phyloP scores from a whole-genome alignment of 2,329 filamentous ascomycete species.

The Dactylellina parvicollis region DNA sequence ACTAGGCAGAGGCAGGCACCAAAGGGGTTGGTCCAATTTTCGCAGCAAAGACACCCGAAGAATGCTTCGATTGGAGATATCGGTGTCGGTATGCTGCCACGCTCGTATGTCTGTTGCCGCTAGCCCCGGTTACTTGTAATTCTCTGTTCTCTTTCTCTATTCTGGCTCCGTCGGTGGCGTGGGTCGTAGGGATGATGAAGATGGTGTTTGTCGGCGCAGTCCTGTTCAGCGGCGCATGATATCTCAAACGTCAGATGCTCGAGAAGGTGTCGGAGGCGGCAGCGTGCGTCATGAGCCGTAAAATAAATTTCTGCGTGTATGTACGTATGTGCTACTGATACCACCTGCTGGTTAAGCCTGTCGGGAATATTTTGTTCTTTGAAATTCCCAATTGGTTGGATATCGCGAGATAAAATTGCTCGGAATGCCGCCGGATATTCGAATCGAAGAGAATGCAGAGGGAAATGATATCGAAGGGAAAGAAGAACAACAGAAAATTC shows the following conservation, averaged over 20 bases:
- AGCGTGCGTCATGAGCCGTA: conserved; percentile 20
- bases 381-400: no score
- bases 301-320: no score
- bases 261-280: conserved; percentile 35
- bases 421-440: not conserved
- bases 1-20: not conserved
- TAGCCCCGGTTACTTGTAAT: no score
- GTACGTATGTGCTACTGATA: no score
- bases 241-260: conserved; percentile 47
- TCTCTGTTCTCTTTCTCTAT: no score
- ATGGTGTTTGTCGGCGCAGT: conserved; percentile 1
- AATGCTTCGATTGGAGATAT: not conserved
- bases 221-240: not conserved
- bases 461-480: conserved; percentile 13
- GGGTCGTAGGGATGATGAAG: no score
- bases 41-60: not conserved
- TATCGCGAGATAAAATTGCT: no score
- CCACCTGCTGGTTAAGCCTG: no score
- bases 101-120: no score
- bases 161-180: no score
- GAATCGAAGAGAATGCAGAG: conserved; percentile 5
- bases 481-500: not conserved
- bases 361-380: no score
- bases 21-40: conserved; percentile 6
- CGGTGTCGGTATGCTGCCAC: no score